Base-by-base conservation (phyloP, 768 basidiomycete species). In the Pisolithus microcarpus region DNA sequence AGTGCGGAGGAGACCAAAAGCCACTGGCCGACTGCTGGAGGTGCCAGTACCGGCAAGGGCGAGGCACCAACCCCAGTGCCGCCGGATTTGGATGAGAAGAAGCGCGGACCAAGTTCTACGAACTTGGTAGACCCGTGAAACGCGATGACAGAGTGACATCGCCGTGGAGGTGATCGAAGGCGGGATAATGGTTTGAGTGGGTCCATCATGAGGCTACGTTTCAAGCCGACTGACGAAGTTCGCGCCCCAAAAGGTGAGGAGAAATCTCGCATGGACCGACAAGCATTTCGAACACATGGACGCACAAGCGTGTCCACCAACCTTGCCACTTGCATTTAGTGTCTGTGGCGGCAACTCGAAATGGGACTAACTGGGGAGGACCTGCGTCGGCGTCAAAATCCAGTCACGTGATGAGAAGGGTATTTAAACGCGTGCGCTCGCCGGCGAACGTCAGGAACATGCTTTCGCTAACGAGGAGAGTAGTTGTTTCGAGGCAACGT, bases 1-100 rank as follows among this genome's bases (percentile, higher is more conserved):
- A 99, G 73, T 5, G 80, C 81, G 0, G 92, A 87, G 15, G 91
- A 94, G 46, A 78, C 64, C 61, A 94, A 75, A 16, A 99, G 80
- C 92, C 95, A 97, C 52, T 26, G 74, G 7, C 84, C 87, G 10
- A 95, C 87, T 6, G 79, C 70, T 0, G 82, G 83, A 6, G 84
- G 70, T 4, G 89, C 75, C 16, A 90, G 75, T 8, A 81, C 68
- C 0, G 82, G 85, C 2, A 80, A 63, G 42, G 61, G 68, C 16
- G 70, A 46, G 19, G 61, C 53, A 38, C 51, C 49, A 44, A 43
- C 50, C 34, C 40, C 48, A 10, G 56, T 18, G 46, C 38, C 56
- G 59, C 52, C 51, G 49, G 60, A 46, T 31, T 67, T 68, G 31
- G 65, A 66, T 40, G 68, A 77, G 65, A 77, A 71, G 59, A 66